Conservation (phyloP, 441 rosid genomes). For the Syzygium malaccense region DNA sequence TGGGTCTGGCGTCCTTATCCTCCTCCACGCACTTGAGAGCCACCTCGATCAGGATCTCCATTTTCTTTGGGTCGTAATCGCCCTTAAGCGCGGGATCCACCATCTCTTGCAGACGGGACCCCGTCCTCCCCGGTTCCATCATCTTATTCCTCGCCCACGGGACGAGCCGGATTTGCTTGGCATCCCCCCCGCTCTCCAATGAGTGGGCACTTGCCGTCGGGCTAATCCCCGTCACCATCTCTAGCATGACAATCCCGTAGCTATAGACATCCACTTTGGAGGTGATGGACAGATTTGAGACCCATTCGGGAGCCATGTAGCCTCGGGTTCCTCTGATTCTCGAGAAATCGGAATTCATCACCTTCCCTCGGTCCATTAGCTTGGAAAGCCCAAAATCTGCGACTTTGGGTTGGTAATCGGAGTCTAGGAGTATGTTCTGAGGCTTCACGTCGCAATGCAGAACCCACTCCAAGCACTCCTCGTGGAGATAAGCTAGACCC, state of each 20-base stretch:
- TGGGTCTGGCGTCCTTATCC: conserved; percentile 22
- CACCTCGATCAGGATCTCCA: conserved; percentile 5
- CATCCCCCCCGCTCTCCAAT: background rate
- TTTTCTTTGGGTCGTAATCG: background rate
- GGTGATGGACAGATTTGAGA: background rate
- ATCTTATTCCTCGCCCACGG: background rate
- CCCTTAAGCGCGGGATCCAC: conserved; percentile 9
- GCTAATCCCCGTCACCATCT: background rate
- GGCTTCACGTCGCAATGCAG: background rate
- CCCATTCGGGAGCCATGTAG: background rate
- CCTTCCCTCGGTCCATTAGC: background rate
- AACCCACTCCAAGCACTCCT: background rate
- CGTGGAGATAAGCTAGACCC: background rate
- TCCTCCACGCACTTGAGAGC: conserved; percentile 25
- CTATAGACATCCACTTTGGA: background rate
- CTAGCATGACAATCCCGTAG: background rate
- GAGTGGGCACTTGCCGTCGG: background rate
- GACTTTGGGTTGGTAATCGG: background rate
- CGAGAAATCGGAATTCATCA: background rate
- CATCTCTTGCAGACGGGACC: conserved; percentile 4
- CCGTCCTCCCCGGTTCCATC: background rate
- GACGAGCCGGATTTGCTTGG: background rate
- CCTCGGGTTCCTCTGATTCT: background rate
- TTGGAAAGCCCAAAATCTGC: background rate
- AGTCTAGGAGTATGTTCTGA: background rate